phyloP scores from a whole-genome alignment of 1,284 basidiomycete species.

The Naganishia sp. region DNA sequence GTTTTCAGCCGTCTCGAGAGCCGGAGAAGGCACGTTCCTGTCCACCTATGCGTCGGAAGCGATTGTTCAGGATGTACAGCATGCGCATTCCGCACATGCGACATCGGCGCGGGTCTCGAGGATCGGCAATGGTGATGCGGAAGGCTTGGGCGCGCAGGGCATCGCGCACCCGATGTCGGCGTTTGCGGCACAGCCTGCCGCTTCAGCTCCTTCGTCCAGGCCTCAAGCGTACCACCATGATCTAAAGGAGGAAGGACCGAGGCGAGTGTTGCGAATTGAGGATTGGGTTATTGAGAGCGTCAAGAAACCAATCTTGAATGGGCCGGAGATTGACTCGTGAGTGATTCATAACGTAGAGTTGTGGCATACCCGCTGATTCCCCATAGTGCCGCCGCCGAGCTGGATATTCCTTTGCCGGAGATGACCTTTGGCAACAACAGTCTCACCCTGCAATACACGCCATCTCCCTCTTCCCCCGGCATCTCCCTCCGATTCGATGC shows the following conservation, averaged over 20 bases:
- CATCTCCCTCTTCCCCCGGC: conserved; percentile 48
- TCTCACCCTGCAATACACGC: conserved; percentile 61
- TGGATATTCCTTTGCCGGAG: conserved; percentile 85
- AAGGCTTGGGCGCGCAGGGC: neutral
- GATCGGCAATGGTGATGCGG: neutral
- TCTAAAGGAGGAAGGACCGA: conserved; percentile 36
- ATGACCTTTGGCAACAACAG: conserved; percentile 94
- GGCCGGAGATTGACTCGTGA: conserved; percentile 57
- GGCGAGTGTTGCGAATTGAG: conserved; percentile 46
- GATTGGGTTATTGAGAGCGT: conserved; percentile 51
- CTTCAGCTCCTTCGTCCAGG: neutral
- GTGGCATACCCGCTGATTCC: conserved; percentile 7
- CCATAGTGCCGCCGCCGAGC: conserved; percentile 66
- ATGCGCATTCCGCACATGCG: conserved; percentile 26
- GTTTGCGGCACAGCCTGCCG: conserved; percentile 1
- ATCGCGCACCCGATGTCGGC: conserved; percentile 15
- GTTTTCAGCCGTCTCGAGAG: conserved; percentile 19
- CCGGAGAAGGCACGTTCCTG: conserved; percentile 18
- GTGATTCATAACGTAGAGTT: conserved; percentile 29
- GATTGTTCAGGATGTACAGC: conserved; percentile 20
- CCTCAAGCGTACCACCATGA: conserved; percentile 11
- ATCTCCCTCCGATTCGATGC: conserved; percentile 72
- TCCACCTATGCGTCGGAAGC: conserved; percentile 29
- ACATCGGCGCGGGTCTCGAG: conserved; percentile 24
- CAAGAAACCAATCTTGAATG: conserved; percentile 56